A percentile compares a stretch with the other conserved stretches of the same genome.
These are phyloP conservation scores for Tylopilus sp. DNA, from an alignment of 1,284 basidiomycete genomes.

Conservation along the genomic window DNA sequence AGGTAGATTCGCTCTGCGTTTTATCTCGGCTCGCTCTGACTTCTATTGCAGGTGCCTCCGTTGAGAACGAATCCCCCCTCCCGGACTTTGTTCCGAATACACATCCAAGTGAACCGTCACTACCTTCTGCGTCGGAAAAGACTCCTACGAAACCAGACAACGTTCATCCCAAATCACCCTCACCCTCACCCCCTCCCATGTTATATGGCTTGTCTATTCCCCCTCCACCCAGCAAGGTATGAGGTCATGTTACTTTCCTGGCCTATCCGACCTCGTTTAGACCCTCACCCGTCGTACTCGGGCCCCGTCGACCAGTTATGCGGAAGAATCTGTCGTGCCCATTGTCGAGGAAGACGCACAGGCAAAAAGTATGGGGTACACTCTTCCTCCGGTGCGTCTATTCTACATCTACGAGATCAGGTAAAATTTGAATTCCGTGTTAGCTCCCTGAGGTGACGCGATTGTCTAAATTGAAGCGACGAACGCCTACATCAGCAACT, in stretches of 20 bases:
- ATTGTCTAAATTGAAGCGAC: conserved; percentile 27
- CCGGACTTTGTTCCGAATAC: conserved; percentile 44
- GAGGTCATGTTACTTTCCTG: background rate
- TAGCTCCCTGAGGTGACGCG: conserved; percentile 23
- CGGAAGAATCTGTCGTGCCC: conserved; percentile 6
- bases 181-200: conserved; percentile 15
- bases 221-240: conserved; percentile 33
- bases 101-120: conserved; percentile 41
- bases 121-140: conserved; percentile 14
- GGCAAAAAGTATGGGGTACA: conserved; percentile 14
- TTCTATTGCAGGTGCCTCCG: conserved; percentile 4
- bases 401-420: background rate
- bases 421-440: background rate
- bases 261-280: conserved; percentile 9
- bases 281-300: conserved; percentile 22
- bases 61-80: conserved; percentile 33
- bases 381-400: conserved; percentile 26
- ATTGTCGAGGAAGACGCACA: conserved; percentile 13
- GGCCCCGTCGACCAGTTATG: conserved; percentile 10
- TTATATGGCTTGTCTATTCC: conserved; percentile 22
- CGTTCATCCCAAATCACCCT: conserved; percentile 6
- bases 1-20: conserved; percentile 17
- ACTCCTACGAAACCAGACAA: background rate
- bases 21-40: conserved; percentile 7
- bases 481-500: conserved; percentile 17